Conservation (phyloP, 345 rosid species). For the Bruguiera sexangula region DNA sequence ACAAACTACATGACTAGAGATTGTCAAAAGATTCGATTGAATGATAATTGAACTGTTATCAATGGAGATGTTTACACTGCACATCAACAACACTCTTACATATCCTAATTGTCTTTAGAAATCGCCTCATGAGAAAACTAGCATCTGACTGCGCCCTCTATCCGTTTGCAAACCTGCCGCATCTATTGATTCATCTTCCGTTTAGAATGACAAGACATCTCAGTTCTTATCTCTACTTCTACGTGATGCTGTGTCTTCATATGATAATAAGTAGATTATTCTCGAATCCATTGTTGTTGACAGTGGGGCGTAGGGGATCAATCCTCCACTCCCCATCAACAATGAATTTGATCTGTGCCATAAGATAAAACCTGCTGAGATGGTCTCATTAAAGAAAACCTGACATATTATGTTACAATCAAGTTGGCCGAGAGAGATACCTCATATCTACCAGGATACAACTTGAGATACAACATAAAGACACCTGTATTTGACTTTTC, state of each 20-base stretch:
- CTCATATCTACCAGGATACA: conserved; percentile 92
- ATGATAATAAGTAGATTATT: conserved; percentile 73
- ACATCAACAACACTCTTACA: too few species aligned
- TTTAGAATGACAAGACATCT: neutral
- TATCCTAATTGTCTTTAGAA: too few species aligned
- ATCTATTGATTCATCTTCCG: neutral
- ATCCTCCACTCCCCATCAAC: conserved; percentile 94
- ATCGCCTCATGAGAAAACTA: too few species aligned
- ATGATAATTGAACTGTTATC: too few species aligned
- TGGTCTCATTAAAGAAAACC: neutral
- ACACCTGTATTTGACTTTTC: conserved; percentile 63
- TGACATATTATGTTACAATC: neutral
- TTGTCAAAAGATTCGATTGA: too few species aligned
- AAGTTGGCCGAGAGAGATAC: conserved; percentile 28
- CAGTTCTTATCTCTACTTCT: conserved; percentile 2
- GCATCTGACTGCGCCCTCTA: too few species aligned
- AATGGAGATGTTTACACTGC: too few species aligned
- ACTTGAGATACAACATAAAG: conserved; percentile 59
- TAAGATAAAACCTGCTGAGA: conserved; percentile 12
- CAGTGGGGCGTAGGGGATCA: conserved; percentile 86
- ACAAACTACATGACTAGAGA: too few species aligned
- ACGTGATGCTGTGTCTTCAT: conserved; percentile 16
- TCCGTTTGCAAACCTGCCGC: neutral
- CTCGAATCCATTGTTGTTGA: conserved; percentile 52
- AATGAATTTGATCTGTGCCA: conserved; percentile 74